phyloP scores from a whole-genome alignment of 2,329 filamentous ascomycete genomes.

The Stylonectria norvegica region DNA sequence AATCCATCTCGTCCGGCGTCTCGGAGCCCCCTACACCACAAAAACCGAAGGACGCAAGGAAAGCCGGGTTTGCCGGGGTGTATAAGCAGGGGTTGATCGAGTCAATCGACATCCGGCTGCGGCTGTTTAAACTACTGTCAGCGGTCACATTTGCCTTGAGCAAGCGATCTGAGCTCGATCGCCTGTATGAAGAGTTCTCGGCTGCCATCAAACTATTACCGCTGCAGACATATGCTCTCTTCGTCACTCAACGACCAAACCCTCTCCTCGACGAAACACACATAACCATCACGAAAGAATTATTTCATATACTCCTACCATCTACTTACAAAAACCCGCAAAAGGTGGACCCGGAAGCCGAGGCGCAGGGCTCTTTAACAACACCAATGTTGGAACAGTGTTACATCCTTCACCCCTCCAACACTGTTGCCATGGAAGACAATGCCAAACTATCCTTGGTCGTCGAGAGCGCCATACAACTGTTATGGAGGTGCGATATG shows the following conservation, averaged over 20 bases:
- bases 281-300: constrained; percentile 43
- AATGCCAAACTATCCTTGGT: constrained; percentile 71
- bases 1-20: constrained; percentile 46
- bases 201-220: constrained; percentile 57
- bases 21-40: constrained; percentile 46
- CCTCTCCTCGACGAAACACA: constrained; percentile 37
- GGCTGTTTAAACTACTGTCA: constrained; percentile 57
- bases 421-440: constrained; percentile 56
- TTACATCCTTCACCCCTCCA: constrained; percentile 65
- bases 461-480: constrained; percentile 61
- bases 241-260: constrained; percentile 41
- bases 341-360: constrained; percentile 35
- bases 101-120: constrained; percentile 59
- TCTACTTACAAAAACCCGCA: constrained; percentile 40
- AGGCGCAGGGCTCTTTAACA: constrained; percentile 40
- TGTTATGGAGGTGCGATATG: constrained; percentile 41
- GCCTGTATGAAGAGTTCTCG: constrained; percentile 58
- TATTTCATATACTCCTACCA: constrained; percentile 45
- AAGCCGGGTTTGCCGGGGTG: constrained; percentile 18
- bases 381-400: constrained; percentile 49
- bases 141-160: constrained; percentile 46
- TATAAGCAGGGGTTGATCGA: constrained; percentile 40
- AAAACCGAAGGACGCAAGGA: constrained; percentile 30
- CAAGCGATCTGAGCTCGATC: constrained; percentile 40
- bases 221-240: constrained; percentile 53